Percentiles rank a stretch among this genome's conserved stretches.
phyloP scores from a whole-genome alignment of 2,329 filamentous ascomycete species.

The Penicillium sp. region DNA sequence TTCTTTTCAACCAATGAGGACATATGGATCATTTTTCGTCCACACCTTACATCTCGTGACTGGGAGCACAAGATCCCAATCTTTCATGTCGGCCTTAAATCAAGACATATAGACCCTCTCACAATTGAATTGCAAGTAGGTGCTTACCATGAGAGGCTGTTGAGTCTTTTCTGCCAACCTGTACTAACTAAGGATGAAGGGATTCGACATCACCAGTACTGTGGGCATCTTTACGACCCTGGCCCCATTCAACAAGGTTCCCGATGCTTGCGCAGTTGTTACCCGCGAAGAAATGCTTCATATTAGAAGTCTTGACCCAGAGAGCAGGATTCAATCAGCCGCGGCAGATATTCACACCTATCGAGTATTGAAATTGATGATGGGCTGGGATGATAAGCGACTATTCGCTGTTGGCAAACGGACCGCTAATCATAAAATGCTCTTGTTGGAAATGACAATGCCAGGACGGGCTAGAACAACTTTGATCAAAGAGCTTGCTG shows the following conservation, averaged over 20 bases:
- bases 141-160: background rate
- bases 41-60: background rate
- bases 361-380: conserved; percentile 29
- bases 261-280: conserved; percentile 24
- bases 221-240: conserved; percentile 32
- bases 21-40: background rate
- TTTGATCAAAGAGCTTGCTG: background rate
- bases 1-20: conserved; percentile 1
- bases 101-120: background rate
- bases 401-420: conserved; percentile 26
- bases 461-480: background rate
- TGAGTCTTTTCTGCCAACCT: background rate
- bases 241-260: conserved; percentile 20
- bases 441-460: conserved; percentile 24
- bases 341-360: conserved; percentile 27
- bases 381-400: conserved; percentile 17
- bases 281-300: conserved; percentile 28
- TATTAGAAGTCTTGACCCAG: conserved; percentile 14
- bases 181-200: background rate
- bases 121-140: background rate
- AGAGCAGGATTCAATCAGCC: background rate
- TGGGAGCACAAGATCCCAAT: background rate
- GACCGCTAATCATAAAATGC: conserved; percentile 19
- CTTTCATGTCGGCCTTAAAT: background rate
- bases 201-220: conserved; percentile 2